phyloP scores from a whole-genome alignment of 2,329 filamentous ascomycete genomes.

The Xylaria sp. region DNA sequence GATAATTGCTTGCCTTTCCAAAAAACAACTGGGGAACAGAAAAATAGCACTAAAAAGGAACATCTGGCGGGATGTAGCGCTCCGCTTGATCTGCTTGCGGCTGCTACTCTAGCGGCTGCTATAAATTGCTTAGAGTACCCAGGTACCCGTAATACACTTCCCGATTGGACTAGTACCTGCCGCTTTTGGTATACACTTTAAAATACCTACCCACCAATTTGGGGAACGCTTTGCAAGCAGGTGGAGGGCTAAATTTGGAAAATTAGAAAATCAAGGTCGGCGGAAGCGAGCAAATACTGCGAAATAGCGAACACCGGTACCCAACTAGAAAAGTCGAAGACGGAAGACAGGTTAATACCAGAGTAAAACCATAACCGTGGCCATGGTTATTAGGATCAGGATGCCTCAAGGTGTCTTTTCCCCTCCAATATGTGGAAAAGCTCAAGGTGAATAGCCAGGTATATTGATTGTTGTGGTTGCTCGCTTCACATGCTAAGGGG shows the following conservation, averaged over 20 bases:
- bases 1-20: not conserved
- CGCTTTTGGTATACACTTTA: conserved; percentile 6
- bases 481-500: conserved; percentile 6
- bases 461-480: conserved; percentile 2
- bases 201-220: not conserved
- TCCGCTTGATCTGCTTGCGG: conserved; percentile 31
- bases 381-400: not conserved
- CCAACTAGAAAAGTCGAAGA: not conserved
- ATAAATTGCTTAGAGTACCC: not conserved
- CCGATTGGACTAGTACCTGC: conserved; percentile 19
- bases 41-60: conserved; percentile 31
- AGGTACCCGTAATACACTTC: not conserved
- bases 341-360: not conserved
- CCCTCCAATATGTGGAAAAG: not conserved
- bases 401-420: not conserved
- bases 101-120: conserved; percentile 18
- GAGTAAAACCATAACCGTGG: not conserved
- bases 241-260: conserved; percentile 18
- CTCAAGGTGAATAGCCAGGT: not conserved
- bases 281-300: not conserved
- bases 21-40: not conserved
- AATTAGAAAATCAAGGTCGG: not conserved
- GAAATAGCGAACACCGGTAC: not conserved
- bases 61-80: conserved; percentile 32
- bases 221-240: not conserved